These are phyloP conservation scores for Colletotrichum sp. DNA, from an alignment of 2,329 filamentous ascomycete genomes.

Conservation along the genomic window DNA sequence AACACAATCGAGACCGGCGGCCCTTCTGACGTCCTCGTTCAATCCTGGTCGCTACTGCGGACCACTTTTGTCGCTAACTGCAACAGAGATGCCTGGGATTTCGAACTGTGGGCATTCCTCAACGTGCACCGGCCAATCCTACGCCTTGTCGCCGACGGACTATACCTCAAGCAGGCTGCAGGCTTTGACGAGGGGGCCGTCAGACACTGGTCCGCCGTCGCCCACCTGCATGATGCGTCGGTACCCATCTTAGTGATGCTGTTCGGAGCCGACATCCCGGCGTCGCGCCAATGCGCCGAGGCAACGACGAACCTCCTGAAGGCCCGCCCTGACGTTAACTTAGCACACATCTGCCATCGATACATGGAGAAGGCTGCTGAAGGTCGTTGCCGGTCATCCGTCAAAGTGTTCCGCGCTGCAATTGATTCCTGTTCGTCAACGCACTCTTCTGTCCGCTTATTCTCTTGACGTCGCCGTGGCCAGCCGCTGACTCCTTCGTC, in stretches of 20 bases:
- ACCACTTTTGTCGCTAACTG: too few relatives aligned
- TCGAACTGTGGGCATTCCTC: not conserved
- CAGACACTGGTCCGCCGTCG: not conserved
- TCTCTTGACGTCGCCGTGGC: too few relatives aligned
- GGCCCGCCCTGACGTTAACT: too few relatives aligned
- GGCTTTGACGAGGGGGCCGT: too few relatives aligned
- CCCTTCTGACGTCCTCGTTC: not conserved
- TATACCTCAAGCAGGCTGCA: not conserved
- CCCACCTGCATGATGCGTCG: not conserved
- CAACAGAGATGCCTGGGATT: not conserved
- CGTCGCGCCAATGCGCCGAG: not conserved
- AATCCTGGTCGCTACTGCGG: not conserved
- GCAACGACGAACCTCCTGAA: not conserved
- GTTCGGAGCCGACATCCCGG: not conserved
- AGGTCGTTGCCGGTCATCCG: too few relatives aligned
- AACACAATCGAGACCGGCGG: too few relatives aligned
- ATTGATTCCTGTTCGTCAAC: too few relatives aligned
- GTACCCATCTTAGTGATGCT: not conserved
- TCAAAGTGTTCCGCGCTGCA: too few relatives aligned
- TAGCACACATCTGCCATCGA: too few relatives aligned
- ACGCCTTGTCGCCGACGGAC: not conserved
- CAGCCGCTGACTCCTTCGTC: too few relatives aligned
- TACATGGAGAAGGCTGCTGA: too few relatives aligned
- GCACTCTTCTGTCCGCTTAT: too few relatives aligned
- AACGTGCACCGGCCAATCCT: not conserved